A percentile compares a stretch with the other conserved stretches of the same genome.
Conservation (phyloP, 176 grass and related monocot species). For the Oryza meridionalis region DNA sequence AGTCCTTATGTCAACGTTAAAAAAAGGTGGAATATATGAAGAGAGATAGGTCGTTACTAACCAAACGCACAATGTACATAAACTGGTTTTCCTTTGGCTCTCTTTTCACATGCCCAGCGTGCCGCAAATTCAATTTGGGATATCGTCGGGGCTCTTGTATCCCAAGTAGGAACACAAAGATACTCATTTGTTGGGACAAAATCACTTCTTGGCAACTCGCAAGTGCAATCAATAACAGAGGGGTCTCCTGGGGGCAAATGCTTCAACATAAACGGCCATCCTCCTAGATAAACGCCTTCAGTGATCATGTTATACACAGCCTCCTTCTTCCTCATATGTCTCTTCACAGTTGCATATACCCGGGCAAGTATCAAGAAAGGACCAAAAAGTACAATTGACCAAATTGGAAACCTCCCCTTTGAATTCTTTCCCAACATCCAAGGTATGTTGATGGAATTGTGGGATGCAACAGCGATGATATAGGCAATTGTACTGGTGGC, state of each 20-base stretch:
- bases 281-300: constrained; percentile 66
- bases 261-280: constrained; percentile 60
- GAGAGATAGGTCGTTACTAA: constrained; percentile 30
- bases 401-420: constrained; percentile 65
- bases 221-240: constrained; percentile 89
- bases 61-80: constrained; percentile 94
- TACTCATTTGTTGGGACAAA: constrained; percentile 66
- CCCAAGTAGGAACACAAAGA: constrained; percentile 78
- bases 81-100: constrained; percentile 61
- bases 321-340: constrained; percentile 76
- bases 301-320: constrained; percentile 62
- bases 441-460: constrained; percentile 71
- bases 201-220: constrained; percentile 69
- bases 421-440: constrained; percentile 84
- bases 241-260: constrained; percentile 73
- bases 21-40: neutral
- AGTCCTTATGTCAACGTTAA: neutral
- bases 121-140: constrained; percentile 78
- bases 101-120: constrained; percentile 73
- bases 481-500: constrained; percentile 54
- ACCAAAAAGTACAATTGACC: constrained; percentile 70
- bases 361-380: constrained; percentile 69
- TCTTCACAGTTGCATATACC: constrained; percentile 68
- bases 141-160: constrained; percentile 65
- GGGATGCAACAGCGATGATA: constrained; percentile 67